Percentiles rank a stretch among this genome's conserved stretches.
Conservation (phyloP, 805 yeast genomes). For the Candida germanica region DNA sequence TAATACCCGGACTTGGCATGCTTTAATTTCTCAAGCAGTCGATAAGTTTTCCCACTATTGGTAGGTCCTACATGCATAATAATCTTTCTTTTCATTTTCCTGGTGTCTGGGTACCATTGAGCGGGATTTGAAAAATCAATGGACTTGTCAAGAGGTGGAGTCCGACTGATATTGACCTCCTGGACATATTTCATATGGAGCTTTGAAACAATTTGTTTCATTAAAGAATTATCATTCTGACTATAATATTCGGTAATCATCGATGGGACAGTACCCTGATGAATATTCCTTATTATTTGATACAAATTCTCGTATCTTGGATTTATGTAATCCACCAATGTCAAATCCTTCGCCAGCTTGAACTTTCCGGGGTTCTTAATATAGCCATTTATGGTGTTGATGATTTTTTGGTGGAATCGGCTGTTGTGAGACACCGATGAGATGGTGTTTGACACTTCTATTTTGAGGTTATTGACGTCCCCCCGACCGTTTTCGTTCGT, state of each 20-base stretch:
- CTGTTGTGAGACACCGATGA: no score
- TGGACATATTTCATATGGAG: constrained; percentile 22
- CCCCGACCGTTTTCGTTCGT: no score
- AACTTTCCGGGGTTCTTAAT: neutral
- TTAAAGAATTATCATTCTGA: constrained; percentile 15
- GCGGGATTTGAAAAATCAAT: constrained; percentile 37
- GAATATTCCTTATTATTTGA: constrained; percentile 18
- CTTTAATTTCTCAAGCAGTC: constrained; percentile 69
- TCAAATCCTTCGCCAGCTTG: no score
- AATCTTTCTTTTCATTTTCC: constrained; percentile 72
- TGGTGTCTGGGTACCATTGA: constrained; percentile 80
- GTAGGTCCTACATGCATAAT: constrained; percentile 98
- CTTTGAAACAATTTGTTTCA: constrained; percentile 19
- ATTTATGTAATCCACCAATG: constrained; percentile 21
- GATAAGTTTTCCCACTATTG: constrained; percentile 90
- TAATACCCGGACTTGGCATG: constrained; percentile 72
- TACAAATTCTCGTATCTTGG: constrained; percentile 23
- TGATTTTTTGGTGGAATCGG: no score
- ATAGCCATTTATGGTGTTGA: neutral
- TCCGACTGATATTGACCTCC: neutral
- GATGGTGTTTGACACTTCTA: no score
- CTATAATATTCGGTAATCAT: constrained; percentile 16
- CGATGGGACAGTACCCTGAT: constrained; percentile 17
- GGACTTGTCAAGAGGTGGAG: constrained; percentile 5
- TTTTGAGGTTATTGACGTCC: no score